Evolutionary conservation across 345 rosid genomes (phyloP).

Genomic region (Limnanthes douglasii): DNA sequence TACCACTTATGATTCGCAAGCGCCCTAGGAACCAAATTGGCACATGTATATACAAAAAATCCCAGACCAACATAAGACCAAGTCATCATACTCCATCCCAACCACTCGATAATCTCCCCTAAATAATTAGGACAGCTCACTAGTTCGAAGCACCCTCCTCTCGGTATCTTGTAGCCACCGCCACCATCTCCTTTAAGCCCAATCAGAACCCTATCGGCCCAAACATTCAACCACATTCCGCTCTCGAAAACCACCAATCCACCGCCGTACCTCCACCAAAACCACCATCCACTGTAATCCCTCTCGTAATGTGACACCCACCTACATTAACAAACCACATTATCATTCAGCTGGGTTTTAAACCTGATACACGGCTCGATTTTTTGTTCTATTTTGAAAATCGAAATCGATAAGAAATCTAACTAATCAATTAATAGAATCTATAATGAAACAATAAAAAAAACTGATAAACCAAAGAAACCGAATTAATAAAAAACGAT

Average conservation of each 20-base stretch:
- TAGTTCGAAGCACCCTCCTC: conserved; percentile 70
- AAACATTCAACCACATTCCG: conserved; percentile 63
- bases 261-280: conserved; percentile 35
- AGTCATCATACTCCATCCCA: conserved; percentile 81
- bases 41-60: conserved; percentile 60
- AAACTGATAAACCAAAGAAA: no score
- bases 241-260: conserved; percentile 34
- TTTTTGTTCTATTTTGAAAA: background rate
- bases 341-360: background rate
- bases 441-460: no score
- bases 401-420: background rate
- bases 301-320: conserved; percentile 67
- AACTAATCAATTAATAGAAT: background rate
- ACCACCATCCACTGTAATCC: conserved; percentile 33
- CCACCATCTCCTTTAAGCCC: conserved; percentile 44
- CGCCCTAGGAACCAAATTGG: conserved; percentile 74
- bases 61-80: conserved; percentile 81
- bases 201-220: conserved; percentile 54
- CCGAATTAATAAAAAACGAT: no score
- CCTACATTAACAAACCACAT: conserved; percentile 16
- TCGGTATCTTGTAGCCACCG: conserved; percentile 63
- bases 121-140: conserved; percentile 85
- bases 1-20: conserved; percentile 57
- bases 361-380: background rate
- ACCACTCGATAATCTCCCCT: conserved; percentile 80